Conservation (phyloP, 176 grass and related monocot species). For the Poa annua region DNA sequence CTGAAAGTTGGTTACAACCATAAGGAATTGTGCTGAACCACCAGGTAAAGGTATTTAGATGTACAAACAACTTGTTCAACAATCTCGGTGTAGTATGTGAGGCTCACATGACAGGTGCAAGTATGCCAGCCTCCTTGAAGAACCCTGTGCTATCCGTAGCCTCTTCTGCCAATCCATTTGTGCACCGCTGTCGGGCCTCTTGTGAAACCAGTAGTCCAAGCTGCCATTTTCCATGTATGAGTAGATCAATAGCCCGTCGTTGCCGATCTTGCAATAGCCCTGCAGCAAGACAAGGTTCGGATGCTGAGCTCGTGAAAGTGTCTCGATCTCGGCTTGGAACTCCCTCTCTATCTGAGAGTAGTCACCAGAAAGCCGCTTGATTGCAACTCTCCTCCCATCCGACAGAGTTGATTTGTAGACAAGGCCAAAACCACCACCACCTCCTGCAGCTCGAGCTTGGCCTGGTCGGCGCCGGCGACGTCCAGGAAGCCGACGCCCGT, state of each 20-base stretch:
- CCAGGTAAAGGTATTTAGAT: too few species aligned
- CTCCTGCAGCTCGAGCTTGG: constrained; percentile 97
- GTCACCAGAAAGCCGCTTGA: constrained; percentile 91
- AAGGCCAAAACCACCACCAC: constrained; percentile 86
- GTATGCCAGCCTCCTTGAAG: constrained; percentile 80
- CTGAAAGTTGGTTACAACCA: background rate
- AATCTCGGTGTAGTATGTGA: constrained; percentile 71
- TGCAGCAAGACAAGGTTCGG: constrained; percentile 82
- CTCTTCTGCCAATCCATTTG: constrained; percentile 80
- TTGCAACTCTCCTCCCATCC: constrained; percentile 69
- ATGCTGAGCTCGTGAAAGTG: constrained; percentile 85
- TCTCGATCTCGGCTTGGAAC: constrained; percentile 91
- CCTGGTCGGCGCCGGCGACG: constrained; percentile 92
- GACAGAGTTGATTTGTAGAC: constrained; percentile 83
- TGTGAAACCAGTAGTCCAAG: too few species aligned
- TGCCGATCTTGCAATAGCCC: constrained; percentile 88
- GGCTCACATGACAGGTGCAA: constrained; percentile 89
- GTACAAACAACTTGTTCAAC: background rate
- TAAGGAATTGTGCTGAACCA: background rate
- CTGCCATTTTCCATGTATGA: too few species aligned
- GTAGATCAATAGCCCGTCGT: too few species aligned
- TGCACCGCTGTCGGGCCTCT: constrained; percentile 58
- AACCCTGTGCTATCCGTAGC: constrained; percentile 70
- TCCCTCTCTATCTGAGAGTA: constrained; percentile 92
- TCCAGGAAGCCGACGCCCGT: constrained; percentile 78